Base-by-base conservation (phyloP, 2,329 filamentous ascomycete species). In the Aspergillus latus region DNA sequence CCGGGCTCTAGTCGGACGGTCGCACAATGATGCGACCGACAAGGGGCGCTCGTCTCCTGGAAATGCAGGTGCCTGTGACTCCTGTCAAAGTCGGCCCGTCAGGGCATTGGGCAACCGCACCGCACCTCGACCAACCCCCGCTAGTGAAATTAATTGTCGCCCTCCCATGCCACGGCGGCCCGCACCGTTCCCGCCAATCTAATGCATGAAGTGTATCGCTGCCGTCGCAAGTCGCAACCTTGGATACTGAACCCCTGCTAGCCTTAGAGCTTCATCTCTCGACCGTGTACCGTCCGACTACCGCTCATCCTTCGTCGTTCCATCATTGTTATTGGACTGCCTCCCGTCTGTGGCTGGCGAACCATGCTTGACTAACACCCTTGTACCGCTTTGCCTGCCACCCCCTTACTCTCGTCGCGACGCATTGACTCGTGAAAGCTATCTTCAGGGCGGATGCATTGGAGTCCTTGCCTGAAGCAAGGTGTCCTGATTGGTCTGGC, bases 161-260 rank as follows among this genome's bases (percentile, higher is more conserved):
- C 59, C 60, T 63, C 21, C 21, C 21, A 65, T 62, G 62, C 64
- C 59, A 66, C 57, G 62, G 21, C 66, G 64, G 65, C 52, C 64
- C 65, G 65, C 64, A 54, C 66, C 66, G 65, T 64, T 66, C 64
- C 65, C 65, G 64, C 62, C 62, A 21, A 21, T 21, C 21, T 21
- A 21, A 21, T 21, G 21, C 21, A 21, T 21, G 21, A 21, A 21
- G 21, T 21, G 21, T 21, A 21, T 21, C 21, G 21, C 21, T 21
- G 21, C 21, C 21, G 21, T 21, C 21, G 21, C 21, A 21, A 21
- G 21, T 37, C n/a, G 8, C 34, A 37, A 37, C 34, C 34, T 37
- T 37, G 30, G 34, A 37, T 37, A 13, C 10, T 10, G n/a, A 7
- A 37, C 10, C 34, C 34, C 34, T 37, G 34, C 34, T 37, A 37